Percentiles rank a stretch among this genome's conserved stretches.
Evolutionary conservation across 768 basidiomycete species (phyloP).

Genomic region (Lyophyllum semitale): DNA sequence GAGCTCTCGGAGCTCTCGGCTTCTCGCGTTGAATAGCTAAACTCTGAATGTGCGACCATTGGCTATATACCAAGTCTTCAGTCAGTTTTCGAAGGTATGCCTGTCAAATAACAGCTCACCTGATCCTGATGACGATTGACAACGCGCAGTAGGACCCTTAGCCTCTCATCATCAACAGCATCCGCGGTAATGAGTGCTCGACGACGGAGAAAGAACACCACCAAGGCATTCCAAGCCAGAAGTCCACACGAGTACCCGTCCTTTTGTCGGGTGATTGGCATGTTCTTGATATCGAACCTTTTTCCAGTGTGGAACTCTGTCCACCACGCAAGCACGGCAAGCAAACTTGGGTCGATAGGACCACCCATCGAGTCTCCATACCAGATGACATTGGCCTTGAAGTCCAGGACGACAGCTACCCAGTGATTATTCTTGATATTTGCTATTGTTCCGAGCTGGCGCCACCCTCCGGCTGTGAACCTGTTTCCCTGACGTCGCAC

Average conservation of each 20-base stretch:
- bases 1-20: background rate
- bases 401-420: constrained; percentile 18
- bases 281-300: constrained; percentile 3
- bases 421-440: constrained; percentile 10
- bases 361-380: constrained; percentile 17
- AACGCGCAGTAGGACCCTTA: constrained; percentile 15
- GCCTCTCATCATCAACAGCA: constrained; percentile 8
- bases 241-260: constrained; percentile 21
- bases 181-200: background rate
- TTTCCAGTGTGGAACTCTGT: constrained; percentile 12
- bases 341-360: constrained; percentile 5
- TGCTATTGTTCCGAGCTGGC: constrained; percentile 11
- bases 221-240: constrained; percentile 20
- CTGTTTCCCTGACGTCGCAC: constrained; percentile 7
- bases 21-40: background rate
- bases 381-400: constrained; percentile 9
- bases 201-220: constrained; percentile 1
- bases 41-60: background rate
- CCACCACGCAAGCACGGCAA: constrained; percentile 20
- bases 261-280: constrained; percentile 17
- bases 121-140: constrained; percentile 4
- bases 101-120: background rate
- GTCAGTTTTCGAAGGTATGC: background rate
- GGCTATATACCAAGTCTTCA: background rate
- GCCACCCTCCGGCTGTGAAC: background rate